Percentiles rank a stretch among this genome's conserved stretches.
Conservation (phyloP, 1,284 basidiomycete species). For the Retiboletus flavoniger region DNA sequence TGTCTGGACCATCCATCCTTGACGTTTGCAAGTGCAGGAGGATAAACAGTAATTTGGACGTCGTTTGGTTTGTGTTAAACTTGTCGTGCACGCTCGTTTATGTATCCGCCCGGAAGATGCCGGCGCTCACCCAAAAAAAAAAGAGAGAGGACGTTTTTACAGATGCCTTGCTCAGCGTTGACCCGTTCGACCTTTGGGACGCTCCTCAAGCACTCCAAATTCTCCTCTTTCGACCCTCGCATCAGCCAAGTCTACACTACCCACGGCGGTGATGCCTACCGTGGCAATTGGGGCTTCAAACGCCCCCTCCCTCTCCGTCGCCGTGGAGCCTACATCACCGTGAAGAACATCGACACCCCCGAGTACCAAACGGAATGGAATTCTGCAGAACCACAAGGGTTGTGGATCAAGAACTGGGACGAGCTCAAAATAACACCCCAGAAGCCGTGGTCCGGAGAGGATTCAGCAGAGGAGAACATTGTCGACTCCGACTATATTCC, state of each 20-base stretch:
- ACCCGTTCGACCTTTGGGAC: slow-evolving; percentile 64
- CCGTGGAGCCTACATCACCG: slow-evolving; percentile 58
- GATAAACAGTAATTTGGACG: slow-evolving; percentile 81
- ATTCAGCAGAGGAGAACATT: slow-evolving; percentile 18
- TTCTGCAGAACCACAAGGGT: slow-evolving; percentile 58
- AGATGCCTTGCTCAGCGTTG: slow-evolving; percentile 38
- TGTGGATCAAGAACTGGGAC: slow-evolving; percentile 63
- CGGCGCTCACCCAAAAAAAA: slow-evolving; percentile 16
- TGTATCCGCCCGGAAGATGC: slow-evolving; percentile 27
- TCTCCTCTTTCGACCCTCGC: slow-evolving; percentile 69
- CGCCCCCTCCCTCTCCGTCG: slow-evolving; percentile 67
- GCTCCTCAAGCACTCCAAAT: slow-evolving; percentile 73
- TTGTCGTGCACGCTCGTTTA: slow-evolving; percentile 8
- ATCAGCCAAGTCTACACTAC: slow-evolving; percentile 74
- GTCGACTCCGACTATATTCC: slow-evolving; percentile 32
- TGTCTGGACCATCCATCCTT: slow-evolving; percentile 84
- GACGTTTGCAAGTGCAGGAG: slow-evolving; percentile 43
- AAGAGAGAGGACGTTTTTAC: neutral
- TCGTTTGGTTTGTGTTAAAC: slow-evolving; percentile 33
- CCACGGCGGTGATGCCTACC: slow-evolving; percentile 61
- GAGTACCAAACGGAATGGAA: slow-evolving; percentile 77
- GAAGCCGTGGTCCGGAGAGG: slow-evolving; percentile 11
- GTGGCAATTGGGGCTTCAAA: slow-evolving; percentile 80
- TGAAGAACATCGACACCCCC: slow-evolving; percentile 61
- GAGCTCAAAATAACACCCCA: slow-evolving; percentile 54